A percentile compares a stretch with the other conserved stretches of the same genome.
Evolutionary conservation across 2,329 filamentous ascomycete species (phyloP).

Genomic region (Microthyrium microscopicum): DNA sequence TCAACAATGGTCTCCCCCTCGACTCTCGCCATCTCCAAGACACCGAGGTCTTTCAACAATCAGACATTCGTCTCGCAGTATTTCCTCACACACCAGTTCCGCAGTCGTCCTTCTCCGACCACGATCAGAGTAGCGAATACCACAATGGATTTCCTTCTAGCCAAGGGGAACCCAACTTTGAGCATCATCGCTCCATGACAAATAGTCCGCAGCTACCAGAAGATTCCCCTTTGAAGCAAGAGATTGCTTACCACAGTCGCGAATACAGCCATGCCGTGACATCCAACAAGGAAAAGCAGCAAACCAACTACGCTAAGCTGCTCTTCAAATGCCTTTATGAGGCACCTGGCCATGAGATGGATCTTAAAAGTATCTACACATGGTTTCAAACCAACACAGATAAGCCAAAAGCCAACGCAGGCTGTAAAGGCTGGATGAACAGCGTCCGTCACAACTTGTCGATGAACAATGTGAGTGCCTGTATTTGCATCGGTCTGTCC

Average conservation of each 20-base stretch:
- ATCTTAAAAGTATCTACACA: slow-evolving; percentile 71
- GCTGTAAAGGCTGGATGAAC: slow-evolving; percentile 67
- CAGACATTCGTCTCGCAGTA: too few relatives aligned
- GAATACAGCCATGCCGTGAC: slow-evolving; percentile 12
- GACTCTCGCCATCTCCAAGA: too few relatives aligned
- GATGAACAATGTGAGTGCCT: slow-evolving; percentile 67
- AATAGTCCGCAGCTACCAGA: neutral
- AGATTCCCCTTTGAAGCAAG: neutral
- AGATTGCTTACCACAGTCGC: neutral
- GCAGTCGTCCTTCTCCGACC: too few relatives aligned
- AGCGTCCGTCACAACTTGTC: slow-evolving; percentile 90
- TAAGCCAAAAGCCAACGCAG: slow-evolving; percentile 47
- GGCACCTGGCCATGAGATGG: slow-evolving; percentile 50
- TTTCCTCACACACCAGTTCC: too few relatives aligned
- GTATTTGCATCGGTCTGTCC: neutral
- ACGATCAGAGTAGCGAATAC: too few relatives aligned
- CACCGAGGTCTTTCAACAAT: too few relatives aligned
- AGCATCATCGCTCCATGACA: too few relatives aligned
- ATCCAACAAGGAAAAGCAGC: slow-evolving; percentile 10
- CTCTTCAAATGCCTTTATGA: slow-evolving; percentile 62
- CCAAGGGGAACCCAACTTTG: too few relatives aligned
- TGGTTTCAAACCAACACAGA: slow-evolving; percentile 76
- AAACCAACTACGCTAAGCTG: slow-evolving; percentile 51
- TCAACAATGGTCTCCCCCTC: too few relatives aligned
- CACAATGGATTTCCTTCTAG: too few relatives aligned